Percentiles rank a stretch among this genome's conserved stretches.
These are phyloP conservation scores for Lanmaoa rubissima DNA, from an alignment of 768 basidiomycete species.

Conservation along the genomic window DNA sequence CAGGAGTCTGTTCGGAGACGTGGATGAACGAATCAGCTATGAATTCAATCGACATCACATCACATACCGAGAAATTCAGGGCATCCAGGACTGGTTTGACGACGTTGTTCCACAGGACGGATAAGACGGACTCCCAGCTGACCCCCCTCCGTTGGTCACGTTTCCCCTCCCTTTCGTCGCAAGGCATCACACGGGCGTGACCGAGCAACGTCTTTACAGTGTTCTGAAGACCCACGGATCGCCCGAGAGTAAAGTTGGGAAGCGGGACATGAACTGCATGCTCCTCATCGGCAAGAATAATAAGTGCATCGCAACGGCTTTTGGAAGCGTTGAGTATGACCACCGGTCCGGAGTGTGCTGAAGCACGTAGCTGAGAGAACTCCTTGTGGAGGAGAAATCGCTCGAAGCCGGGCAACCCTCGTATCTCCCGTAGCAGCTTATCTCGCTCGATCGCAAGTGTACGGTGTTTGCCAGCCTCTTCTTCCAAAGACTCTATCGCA, in stretches of 20 bases:
- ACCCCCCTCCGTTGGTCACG: not conserved
- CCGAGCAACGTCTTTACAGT: not conserved
- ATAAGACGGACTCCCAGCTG: conserved; percentile 3
- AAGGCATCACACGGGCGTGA: not conserved
- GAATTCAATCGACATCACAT: too few species aligned
- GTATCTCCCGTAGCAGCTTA: not conserved
- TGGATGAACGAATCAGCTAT: not conserved
- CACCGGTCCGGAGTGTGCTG: too few species aligned
- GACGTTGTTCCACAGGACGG: conserved; percentile 7
- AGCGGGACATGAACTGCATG: conserved; percentile 8
- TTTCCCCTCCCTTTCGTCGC: not conserved
- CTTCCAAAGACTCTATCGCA: not conserved
- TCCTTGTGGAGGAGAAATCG: conserved; percentile 1
- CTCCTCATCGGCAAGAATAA: not conserved
- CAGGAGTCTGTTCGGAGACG: not conserved
- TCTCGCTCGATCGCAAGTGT: not conserved
- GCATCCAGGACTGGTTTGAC: conserved; percentile 9
- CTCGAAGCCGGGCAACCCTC: conserved; percentile 2
- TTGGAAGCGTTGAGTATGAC: not conserved
- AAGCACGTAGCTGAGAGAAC: not conserved
- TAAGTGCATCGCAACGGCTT: conserved; percentile 34
- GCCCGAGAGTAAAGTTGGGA: not conserved
- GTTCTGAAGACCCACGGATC: not conserved
- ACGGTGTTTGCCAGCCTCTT: conserved; percentile 1
- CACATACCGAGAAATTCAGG: not conserved